Evolutionary conservation across 192 early-diverging fungal genomes (phyloP), one percentile per base, ranked within the genome.

Genomic region (Mortierella claussenii): DNA sequence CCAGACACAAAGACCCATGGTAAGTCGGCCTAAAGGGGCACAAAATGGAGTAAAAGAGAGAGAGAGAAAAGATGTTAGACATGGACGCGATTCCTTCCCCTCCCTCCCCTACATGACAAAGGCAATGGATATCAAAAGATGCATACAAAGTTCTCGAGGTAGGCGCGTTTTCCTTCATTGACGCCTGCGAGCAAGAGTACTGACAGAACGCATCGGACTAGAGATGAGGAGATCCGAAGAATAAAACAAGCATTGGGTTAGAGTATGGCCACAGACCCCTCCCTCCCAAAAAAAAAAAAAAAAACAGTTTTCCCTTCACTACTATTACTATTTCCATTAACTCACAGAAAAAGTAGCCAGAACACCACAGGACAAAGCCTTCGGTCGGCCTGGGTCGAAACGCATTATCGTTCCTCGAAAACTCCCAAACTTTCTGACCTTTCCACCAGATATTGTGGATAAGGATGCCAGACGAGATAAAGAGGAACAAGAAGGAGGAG

Each of bases 381-480:
- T 75, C 71, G 6, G 71, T 75, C 28, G 71, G 71, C 49, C 71
- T 37, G 18, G 71, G 71, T 13, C 71, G 55, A 26, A 75, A 75
- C 2, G 71, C 71, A 21, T 45, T 49, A 43, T 75, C 71, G 57
- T 66, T 75, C 7, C 71, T 50, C 15, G 71, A 75, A 33, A 75
- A 75, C 63, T 75, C 71, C 71, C 71, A 75, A 21, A 75, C 58
- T 24, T 75, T 75, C 55, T 75, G 71, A 5, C 63, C 63, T 24
- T 75, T 75, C 71, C 71, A 75, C 63, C 71, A 75, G 23, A 75
- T 75, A 26, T 75, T 75, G 32, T 75, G 56, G 30, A 75, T 75
- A 55, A 75, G 24, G 45, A 75, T 75, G 8, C 71, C 71, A 15
- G 51, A 24, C 8, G 71, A 75, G 44, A 65, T 75, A 51, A 75